phyloP scores from a whole-genome alignment of 768 basidiomycete genomes.

The Myochromella boudieri region DNA sequence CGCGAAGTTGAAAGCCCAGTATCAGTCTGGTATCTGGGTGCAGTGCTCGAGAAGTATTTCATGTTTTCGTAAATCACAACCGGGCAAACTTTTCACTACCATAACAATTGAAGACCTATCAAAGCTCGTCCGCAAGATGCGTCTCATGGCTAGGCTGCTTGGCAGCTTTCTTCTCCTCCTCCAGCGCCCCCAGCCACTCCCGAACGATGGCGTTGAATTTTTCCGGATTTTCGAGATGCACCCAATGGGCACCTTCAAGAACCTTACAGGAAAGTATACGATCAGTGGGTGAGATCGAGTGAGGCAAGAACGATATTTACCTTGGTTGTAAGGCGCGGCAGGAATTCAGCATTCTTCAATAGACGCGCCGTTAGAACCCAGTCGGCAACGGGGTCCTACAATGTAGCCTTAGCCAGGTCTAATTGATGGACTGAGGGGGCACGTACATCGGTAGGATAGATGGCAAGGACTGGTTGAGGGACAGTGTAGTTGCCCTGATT shows the following conservation, averaged over 20 bases:
- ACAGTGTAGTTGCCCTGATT: constrained; percentile 47
- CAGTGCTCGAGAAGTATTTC: too few relatives aligned
- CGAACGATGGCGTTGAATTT: constrained; percentile 51
- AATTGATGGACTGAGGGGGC: neutral
- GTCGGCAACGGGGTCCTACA: constrained; percentile 49
- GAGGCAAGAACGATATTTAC: constrained; percentile 19
- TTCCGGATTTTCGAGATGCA: constrained; percentile 59
- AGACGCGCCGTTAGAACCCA: constrained; percentile 33
- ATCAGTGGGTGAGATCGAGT: neutral
- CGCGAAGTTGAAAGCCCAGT: too few relatives aligned
- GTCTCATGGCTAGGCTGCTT: neutral
- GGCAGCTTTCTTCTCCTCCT: constrained; percentile 7
- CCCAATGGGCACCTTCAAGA: constrained; percentile 63
- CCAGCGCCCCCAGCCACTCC: constrained; percentile 44
- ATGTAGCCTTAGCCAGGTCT: neutral
- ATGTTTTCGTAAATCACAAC: too few relatives aligned
- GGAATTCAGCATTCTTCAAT: constrained; percentile 35
- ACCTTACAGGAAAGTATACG: constrained; percentile 32
- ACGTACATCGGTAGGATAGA: constrained; percentile 38
- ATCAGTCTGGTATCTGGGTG: too few relatives aligned
- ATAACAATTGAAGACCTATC: too few relatives aligned
- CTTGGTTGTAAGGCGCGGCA: constrained; percentile 39
- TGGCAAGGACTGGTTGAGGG: constrained; percentile 40
- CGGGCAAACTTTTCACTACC: too few relatives aligned
- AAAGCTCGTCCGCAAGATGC: neutral